Base-by-base conservation (phyloP, 352 stramenopile species). In the Discostella stelligera region DNA sequence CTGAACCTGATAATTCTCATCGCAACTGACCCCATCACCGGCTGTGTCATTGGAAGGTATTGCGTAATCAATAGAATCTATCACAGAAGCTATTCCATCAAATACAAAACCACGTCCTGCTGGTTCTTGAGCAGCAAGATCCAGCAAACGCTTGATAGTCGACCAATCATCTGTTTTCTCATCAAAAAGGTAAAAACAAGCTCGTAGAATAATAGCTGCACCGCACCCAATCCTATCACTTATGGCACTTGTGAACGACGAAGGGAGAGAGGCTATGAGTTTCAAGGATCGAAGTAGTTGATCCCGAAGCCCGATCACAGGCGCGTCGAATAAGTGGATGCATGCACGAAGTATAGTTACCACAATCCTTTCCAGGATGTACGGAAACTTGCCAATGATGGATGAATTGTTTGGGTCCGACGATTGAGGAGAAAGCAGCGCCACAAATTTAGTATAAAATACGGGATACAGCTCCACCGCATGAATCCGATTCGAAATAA, bases 41-140 rank as follows among this genome's bases (percentile, higher is more conserved):
- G 60, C 67, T 60, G 75, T 60, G 37, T 82, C 54, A 6, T 75
- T 13, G 37, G 66, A 63, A 20, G 84, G 77, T 44, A 91, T 41
- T 41, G 78, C 59, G 62, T 83, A 89, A 62, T 92, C 86, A 27
- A 92, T 74, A 59, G 75, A 86, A 59, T 90, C 84, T 52, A 90
- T 80, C 2, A 85, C 83, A 3, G 78, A 87, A 39, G 86, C 81
- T 56, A 92, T 88, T n/a, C 82, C 86, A 79, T 89, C 83, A 71
- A 92, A 92, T 2, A 88, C 82, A 56, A 92, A 86, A 4, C 76
- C 71, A 60, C 86, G 70, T 11, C 80, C 82, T 41, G 58, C 39
- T 49, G 48, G n/a, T 54, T 83, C 81, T 49, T 80, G 62, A 16
- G 84, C 82, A 46, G 87, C 72, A 21, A 79, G 73, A 59, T 90